Conservation (phyloP, 2,329 filamentous ascomycete genomes). For the Alternaria viburni region DNA sequence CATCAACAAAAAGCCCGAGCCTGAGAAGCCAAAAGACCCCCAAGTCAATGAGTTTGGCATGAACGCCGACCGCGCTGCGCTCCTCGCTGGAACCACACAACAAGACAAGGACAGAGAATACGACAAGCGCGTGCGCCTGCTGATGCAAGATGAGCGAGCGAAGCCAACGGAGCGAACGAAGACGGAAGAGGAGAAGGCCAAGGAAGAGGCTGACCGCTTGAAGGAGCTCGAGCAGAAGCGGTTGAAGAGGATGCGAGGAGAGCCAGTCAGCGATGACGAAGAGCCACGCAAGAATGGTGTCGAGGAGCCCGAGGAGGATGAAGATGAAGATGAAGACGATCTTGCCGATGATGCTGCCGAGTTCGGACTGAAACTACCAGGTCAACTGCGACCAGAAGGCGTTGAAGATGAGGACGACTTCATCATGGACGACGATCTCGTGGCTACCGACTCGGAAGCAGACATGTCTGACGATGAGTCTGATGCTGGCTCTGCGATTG, state of each 20-base stretch:
- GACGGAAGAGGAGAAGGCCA: constrained; percentile 58
- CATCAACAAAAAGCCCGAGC: constrained; percentile 56
- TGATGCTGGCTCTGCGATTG: constrained; percentile 39
- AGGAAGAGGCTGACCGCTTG: constrained; percentile 77
- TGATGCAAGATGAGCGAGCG: constrained; percentile 84
- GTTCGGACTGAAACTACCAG: constrained; percentile 65
- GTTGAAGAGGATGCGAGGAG: constrained; percentile 84
- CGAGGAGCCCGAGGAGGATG: constrained; percentile 31
- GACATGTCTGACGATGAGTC: constrained; percentile 44
- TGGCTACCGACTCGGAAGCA: constrained; percentile 76
- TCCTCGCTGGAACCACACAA: constrained; percentile 67
- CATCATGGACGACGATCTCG: constrained; percentile 83
- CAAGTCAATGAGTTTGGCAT: constrained; percentile 51
- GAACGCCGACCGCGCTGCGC: constrained; percentile 67
- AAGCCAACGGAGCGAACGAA: constrained; percentile 87
- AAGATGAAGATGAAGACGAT: constrained; percentile 45
- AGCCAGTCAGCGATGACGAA: constrained; percentile 73
- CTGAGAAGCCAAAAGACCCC: constrained; percentile 50
- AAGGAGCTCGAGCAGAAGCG: constrained; percentile 84
- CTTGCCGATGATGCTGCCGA: constrained; percentile 62
- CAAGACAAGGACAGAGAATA: constrained; percentile 83
- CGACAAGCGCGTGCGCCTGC: constrained; percentile 79
- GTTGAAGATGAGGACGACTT: constrained; percentile 96
- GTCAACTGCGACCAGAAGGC: constrained; percentile 52
- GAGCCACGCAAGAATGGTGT: constrained; percentile 56